Evolutionary conservation across 2,329 filamentous ascomycete species (phyloP).

Genomic region (Pestalotiopsis sp.): DNA sequence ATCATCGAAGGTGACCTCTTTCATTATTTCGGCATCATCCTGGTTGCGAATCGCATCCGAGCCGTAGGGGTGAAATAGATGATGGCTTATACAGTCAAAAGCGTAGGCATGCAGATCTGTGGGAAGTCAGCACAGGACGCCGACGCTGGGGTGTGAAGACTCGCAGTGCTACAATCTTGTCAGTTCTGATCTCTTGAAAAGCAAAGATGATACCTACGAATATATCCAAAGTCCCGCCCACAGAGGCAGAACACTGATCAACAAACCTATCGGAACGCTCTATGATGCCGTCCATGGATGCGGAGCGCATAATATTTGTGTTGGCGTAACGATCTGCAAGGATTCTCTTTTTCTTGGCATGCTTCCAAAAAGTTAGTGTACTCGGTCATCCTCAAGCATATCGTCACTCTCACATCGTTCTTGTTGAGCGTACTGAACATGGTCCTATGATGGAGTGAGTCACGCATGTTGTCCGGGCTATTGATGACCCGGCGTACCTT

Average conservation of each 20-base stretch:
- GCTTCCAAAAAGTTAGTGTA: slow-evolving; percentile 38
- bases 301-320: slow-evolving; percentile 60
- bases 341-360: slow-evolving; percentile 62
- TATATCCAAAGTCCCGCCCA: slow-evolving; percentile 52
- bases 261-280: slow-evolving; percentile 58
- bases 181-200: not conserved
- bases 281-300: slow-evolving; percentile 56
- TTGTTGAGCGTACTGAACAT: slow-evolving; percentile 62
- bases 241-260: slow-evolving; percentile 47
- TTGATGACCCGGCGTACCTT: slow-evolving; percentile 38
- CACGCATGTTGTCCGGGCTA: not conserved
- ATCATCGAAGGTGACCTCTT: slow-evolving; percentile 66
- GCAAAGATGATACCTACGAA: slow-evolving; percentile 49
- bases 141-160: not conserved
- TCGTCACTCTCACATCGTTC: slow-evolving; percentile 42
- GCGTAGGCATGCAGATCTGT: slow-evolving; percentile 63
- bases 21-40: slow-evolving; percentile 65
- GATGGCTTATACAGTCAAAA: slow-evolving; percentile 68
- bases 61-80: slow-evolving; percentile 68
- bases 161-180: not conserved
- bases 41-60: slow-evolving; percentile 56
- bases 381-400: not conserved
- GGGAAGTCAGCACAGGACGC: slow-evolving; percentile 17
- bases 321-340: slow-evolving; percentile 70
- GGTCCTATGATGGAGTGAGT: slow-evolving; percentile 37